phyloP scores from a whole-genome alignment of 805 yeast species.

The Lipomyces chichibuensis region DNA sequence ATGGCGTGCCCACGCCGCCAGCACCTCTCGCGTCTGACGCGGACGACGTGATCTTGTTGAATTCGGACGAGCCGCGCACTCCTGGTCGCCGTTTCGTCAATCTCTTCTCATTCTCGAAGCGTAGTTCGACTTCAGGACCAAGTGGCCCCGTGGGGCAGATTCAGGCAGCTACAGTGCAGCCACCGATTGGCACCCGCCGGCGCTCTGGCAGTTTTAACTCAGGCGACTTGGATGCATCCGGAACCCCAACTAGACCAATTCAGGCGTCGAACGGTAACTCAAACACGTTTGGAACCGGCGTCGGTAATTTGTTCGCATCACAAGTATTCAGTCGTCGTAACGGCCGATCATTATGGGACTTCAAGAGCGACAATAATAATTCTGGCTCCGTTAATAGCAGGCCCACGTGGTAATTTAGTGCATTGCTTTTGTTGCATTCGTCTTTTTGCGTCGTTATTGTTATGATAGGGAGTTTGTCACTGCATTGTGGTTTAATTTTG shows the following conservation, averaged over 20 bases:
- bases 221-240: not conserved
- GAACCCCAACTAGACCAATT: not conserved
- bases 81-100: slow-evolving; percentile 26
- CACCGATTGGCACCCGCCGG: slow-evolving; percentile 29
- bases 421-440: not conserved
- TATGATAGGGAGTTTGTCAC: not conserved
- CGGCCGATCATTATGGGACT: slow-evolving; percentile 28
- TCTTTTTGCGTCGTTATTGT: not conserved
- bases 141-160: slow-evolving; percentile 6
- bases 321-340: slow-evolving; percentile 21
- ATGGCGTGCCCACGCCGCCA: not conserved
- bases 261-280: not conserved
- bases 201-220: slow-evolving; percentile 21
- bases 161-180: slow-evolving; percentile 7
- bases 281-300: slow-evolving; percentile 18
- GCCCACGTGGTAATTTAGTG: not conserved
- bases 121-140: not conserved
- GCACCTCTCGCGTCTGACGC: slow-evolving; percentile 12
- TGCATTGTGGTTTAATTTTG: not conserved
- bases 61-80: slow-evolving; percentile 24
- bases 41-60: slow-evolving; percentile 20
- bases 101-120: slow-evolving; percentile 27
- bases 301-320: slow-evolving; percentile 26
- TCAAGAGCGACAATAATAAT: slow-evolving; percentile 10
- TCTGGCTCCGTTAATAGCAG: not conserved